phyloP scores from a whole-genome alignment of 257 asterid genomes.

The Penstemon barbatus region DNA sequence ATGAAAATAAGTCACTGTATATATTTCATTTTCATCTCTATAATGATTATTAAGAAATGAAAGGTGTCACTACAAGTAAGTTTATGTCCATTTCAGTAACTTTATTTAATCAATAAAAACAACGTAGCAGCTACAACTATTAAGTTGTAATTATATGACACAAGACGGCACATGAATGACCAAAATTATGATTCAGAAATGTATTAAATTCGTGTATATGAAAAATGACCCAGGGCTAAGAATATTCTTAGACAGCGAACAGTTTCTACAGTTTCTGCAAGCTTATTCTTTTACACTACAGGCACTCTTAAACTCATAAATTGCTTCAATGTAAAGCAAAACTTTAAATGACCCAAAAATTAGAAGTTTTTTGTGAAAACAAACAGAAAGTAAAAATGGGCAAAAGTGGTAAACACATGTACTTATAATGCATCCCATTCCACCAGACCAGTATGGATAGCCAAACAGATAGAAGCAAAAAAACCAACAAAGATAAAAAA shows the following conservation, averaged over 20 bases:
- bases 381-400: constrained; percentile 14
- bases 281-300: neutral
- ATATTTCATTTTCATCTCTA: constrained; percentile 17
- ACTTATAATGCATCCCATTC: neutral
- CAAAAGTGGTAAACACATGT: neutral
- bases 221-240: constrained; percentile 1
- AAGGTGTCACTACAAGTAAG: constrained; percentile 7
- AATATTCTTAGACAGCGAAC: too few species aligned
- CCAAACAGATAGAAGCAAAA: constrained; percentile 10
- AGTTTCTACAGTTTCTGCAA: too few species aligned
- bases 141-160: neutral
- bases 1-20: too few species aligned
- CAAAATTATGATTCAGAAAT: neutral
- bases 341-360: constrained; percentile 3
- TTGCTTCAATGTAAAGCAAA: neutral
- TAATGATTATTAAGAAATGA: constrained; percentile 3
- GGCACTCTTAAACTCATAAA: neutral
- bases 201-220: neutral
- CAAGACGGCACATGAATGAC: neutral
- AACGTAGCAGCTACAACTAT: neutral
- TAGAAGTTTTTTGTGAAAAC: constrained; percentile 1
- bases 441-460: neutral
- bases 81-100: neutral
- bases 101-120: constrained; percentile 10
- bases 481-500: constrained; percentile 5